A percentile compares a stretch with the other conserved stretches of the same genome.
Conservation (phyloP, 2,329 filamentous ascomycete species). For the Daldinia sp. region DNA sequence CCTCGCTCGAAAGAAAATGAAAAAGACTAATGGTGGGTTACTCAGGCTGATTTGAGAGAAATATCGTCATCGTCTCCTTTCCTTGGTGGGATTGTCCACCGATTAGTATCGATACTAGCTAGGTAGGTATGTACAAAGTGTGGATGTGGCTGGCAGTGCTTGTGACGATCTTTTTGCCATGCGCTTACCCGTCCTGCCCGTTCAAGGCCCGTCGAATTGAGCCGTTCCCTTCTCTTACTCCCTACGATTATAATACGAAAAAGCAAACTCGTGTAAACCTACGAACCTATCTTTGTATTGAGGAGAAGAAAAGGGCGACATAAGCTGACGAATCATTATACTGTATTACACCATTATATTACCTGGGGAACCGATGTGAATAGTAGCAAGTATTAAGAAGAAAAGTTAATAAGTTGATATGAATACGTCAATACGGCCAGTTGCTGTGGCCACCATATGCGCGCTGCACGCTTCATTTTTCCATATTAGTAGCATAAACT, state of each 20-base stretch:
- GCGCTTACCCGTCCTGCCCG: conserved; percentile 5
- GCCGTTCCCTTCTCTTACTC: conserved; percentile 13
- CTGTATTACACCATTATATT: no score
- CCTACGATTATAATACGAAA: conserved; percentile 35
- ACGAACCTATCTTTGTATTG: conserved; percentile 10
- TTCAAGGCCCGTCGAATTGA: neutral
- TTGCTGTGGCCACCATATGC: conserved; percentile 22
- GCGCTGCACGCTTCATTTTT: conserved; percentile 9
- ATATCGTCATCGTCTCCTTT: conserved; percentile 29
- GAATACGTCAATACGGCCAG: conserved; percentile 18
- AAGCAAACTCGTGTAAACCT: conserved; percentile 14
- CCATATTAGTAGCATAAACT: conserved; percentile 14
- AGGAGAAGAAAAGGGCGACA: conserved; percentile 17
- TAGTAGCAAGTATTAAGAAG: no score
- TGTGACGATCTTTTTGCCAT: conserved; percentile 36
- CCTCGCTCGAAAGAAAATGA: conserved; percentile 1
- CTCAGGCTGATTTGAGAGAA: conserved; percentile 27
- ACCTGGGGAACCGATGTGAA: conserved; percentile 3
- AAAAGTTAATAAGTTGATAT: conserved; percentile 25
- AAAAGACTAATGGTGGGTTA: conserved; percentile 23
- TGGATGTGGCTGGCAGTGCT: conserved; percentile 28
- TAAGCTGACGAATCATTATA: conserved; percentile 24
- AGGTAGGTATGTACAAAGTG: conserved; percentile 27
- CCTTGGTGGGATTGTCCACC: conserved; percentile 17
- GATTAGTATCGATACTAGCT: no score